These are phyloP conservation scores for Akanthomyces dipterigenus DNA, from an alignment of 2,329 filamentous ascomycete genomes.

Conservation along the genomic window DNA sequence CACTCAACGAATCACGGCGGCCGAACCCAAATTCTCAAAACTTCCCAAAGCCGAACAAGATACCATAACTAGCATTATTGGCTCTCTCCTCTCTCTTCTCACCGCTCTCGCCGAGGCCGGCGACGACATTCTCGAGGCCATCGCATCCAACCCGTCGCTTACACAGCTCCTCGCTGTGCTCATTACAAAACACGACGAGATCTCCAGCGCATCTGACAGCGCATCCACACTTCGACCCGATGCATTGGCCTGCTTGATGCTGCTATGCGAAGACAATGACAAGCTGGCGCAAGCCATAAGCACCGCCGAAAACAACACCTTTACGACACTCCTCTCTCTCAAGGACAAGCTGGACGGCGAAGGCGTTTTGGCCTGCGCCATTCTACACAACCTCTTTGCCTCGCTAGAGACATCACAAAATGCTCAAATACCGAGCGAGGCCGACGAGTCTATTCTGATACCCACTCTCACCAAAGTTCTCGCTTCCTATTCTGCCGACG, in stretches of 20 bases:
- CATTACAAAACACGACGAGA: conserved; percentile 32
- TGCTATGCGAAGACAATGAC: conserved; percentile 54
- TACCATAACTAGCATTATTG: conserved; percentile 47
- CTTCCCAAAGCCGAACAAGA: conserved; percentile 46
- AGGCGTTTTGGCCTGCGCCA: conserved; percentile 51
- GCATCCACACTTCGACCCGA: conserved; percentile 37
- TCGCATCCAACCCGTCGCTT: conserved; percentile 43
- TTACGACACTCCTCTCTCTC: conserved; percentile 37
- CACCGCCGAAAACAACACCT: conserved; percentile 35
- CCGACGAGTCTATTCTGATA: conserved; percentile 29
- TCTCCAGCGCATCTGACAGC: conserved; percentile 36
- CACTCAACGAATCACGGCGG: conserved; percentile 34
- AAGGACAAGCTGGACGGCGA: conserved; percentile 40
- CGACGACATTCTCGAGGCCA: conserved; percentile 51
- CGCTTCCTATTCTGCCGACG: conserved; percentile 21
- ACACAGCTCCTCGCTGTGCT: conserved; percentile 49
- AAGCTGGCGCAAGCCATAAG: conserved; percentile 45
- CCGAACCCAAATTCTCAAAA: conserved; percentile 38
- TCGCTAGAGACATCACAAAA: conserved; percentile 25
- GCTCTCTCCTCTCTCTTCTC: conserved; percentile 47
- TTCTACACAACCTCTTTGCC: conserved; percentile 57
- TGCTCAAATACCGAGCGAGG: conserved; percentile 20
- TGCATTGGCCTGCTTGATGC: conserved; percentile 48
- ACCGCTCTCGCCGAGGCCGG: conserved; percentile 50
- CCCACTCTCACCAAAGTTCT: conserved; percentile 30